phyloP scores from a whole-genome alignment of 306 rosid genomes.

The Myrica gale region DNA sequence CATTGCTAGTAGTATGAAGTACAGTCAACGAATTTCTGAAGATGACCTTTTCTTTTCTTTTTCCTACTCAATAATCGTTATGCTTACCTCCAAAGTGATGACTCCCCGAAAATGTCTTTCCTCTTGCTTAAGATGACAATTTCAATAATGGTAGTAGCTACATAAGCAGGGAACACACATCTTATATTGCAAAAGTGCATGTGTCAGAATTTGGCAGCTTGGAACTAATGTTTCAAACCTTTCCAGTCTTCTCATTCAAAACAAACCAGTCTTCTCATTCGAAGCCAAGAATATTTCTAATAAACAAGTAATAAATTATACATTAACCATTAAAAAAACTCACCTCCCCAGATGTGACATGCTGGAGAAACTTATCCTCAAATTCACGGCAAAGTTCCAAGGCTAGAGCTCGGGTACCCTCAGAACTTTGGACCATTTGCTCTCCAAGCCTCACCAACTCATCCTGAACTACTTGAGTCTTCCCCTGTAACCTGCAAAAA shows the following conservation, averaged over 20 bases:
- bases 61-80: not conserved
- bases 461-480: slow-evolving; percentile 87
- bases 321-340: slow-evolving; percentile 31
- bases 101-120: slow-evolving; percentile 90
- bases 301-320: not conserved
- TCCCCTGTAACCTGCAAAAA: slow-evolving; percentile 84
- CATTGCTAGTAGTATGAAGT: not conserved
- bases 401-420: slow-evolving; percentile 96
- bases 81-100: slow-evolving; percentile 81
- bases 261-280: too few relatives aligned
- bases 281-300: too few relatives aligned
- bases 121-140: slow-evolving; percentile 54
- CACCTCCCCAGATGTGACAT: slow-evolving; percentile 89
- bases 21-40: not conserved
- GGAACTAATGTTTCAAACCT: slow-evolving; percentile 51
- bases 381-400: slow-evolving; percentile 99
- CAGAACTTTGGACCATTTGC: slow-evolving; percentile 80
- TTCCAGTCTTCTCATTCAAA: slow-evolving; percentile 89
- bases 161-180: not conserved
- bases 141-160: slow-evolving; percentile 3
- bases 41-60: too few relatives aligned
- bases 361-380: slow-evolving; percentile 95
- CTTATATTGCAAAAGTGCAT: not conserved
- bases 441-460: slow-evolving; percentile 97
- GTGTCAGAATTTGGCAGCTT: slow-evolving; percentile 2